Base-by-base conservation (phyloP, 139 green algal genomes). In the Astrephomene gubernaculifera region DNA sequence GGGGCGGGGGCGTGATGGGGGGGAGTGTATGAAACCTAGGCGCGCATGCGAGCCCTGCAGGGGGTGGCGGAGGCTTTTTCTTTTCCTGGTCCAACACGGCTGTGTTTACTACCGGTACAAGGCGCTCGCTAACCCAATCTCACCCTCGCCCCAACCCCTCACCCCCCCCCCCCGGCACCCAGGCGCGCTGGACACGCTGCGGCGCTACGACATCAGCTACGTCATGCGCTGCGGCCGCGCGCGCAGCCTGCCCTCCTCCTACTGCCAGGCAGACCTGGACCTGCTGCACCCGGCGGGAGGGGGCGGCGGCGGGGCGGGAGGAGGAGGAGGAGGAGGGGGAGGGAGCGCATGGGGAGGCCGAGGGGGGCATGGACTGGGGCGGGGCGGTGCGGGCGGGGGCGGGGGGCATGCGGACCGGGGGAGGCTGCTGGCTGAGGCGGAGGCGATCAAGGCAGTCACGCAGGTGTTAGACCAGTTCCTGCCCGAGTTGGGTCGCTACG, bases 161-260 rank as follows among this genome's bases (percentile, higher is more conserved):
- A n/a, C n/a, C n/a, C n/a, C n/a, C n/a, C n/a, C n/a, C n/a, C n/a
- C n/a, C n/a, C n/a, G n/a, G n/a, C n/a, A n/a, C n/a, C 72, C 65
- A 85, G 79, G 64, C 38, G 31, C 76, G 39, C 80, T 91, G 19
- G 92, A 94, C 60, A 87, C 74, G 2, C 38, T 95, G 60, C 85
- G 90, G 75, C 90, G 94, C 8, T 96, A 94, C 74, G 93, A 97
- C 87, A 83, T 97, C 45, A 93, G 83, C 67, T 87, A 79, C 69
- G 89, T 94, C 4, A 43, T 83, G 54, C 81, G 90, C 21, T 86
- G 81, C 43, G 83, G 87, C 61, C 43, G 83, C 31, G 72, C 82
- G 17, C 49, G 92, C 39, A 85, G 85, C 36, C 75, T 93, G 35
- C 89, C 94, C 14, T 70, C 83, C 24, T 85, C 87, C n/a, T 89